Conservation (phyloP, 192 early-diverging fungal genomes). For the Umbelopsis ramanniana region DNA sequence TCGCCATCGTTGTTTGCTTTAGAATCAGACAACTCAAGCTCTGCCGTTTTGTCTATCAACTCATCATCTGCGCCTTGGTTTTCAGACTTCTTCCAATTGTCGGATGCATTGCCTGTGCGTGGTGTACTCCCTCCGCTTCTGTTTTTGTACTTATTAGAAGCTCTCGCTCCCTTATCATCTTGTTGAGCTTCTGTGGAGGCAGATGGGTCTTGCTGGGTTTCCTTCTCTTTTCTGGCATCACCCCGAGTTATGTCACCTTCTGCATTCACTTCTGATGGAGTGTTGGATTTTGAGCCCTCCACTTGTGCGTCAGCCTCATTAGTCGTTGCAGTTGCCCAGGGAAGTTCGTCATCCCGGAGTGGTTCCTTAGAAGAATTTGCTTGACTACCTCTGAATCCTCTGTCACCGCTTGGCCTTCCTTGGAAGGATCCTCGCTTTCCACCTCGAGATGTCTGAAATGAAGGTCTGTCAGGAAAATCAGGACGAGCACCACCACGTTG, state of each 20-base stretch:
- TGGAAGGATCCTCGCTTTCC: neutral
- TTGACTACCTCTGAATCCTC: neutral
- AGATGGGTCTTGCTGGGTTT: neutral
- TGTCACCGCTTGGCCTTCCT: neutral
- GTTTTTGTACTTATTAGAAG: neutral
- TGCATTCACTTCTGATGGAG: neutral
- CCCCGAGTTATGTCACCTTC: neutral
- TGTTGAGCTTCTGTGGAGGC: neutral
- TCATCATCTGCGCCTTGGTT: neutral
- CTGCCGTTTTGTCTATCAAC: neutral
- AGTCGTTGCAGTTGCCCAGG: neutral
- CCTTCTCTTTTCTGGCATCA: neutral
- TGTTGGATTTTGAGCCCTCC: neutral
- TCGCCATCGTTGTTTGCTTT: constrained; percentile 1
- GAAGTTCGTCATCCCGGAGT: neutral
- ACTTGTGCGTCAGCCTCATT: neutral
- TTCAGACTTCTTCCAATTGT: neutral
- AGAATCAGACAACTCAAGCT: neutral
- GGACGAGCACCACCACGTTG: neutral
- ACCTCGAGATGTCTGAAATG: neutral
- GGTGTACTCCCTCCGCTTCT: neutral
- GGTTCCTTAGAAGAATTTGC: neutral
- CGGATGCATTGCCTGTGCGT: neutral
- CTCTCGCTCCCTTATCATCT: neutral
- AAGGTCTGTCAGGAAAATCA: neutral